These are phyloP conservation scores for Curvularia spicifera DNA, from an alignment of 2,329 filamentous ascomycete species.

Conservation along the genomic window DNA sequence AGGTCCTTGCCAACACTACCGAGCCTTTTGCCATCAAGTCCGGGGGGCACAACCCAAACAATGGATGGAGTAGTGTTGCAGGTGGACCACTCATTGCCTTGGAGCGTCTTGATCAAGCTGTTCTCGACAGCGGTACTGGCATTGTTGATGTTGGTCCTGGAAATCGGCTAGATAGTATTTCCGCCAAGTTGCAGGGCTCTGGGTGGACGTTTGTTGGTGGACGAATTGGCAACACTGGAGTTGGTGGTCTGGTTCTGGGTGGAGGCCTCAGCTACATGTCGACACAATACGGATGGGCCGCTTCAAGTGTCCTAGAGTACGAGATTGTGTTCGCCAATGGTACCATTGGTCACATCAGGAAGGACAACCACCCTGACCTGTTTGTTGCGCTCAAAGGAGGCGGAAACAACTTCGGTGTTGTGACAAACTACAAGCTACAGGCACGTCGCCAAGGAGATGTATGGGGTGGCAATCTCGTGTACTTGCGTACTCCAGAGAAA, in stretches of 20 bases:
- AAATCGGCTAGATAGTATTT: slow-evolving; percentile 44
- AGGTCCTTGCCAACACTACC: slow-evolving; percentile 51
- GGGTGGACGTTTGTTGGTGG: slow-evolving; percentile 54
- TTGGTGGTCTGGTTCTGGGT: slow-evolving; percentile 57
- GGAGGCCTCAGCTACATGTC: slow-evolving; percentile 48
- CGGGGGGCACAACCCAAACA: slow-evolving; percentile 58
- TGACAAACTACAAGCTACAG: slow-evolving; percentile 42
- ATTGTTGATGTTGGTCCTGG: slow-evolving; percentile 43
- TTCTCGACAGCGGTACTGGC: slow-evolving; percentile 30
- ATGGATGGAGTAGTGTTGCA: slow-evolving; percentile 55
- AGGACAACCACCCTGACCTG: slow-evolving; percentile 40
- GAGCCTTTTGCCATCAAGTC: slow-evolving; percentile 49
- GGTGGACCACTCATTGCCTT: slow-evolving; percentile 55
- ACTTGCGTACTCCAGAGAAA: slow-evolving; percentile 47
- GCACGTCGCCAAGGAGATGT: slow-evolving; percentile 38
- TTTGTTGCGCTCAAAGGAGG: slow-evolving; percentile 50
- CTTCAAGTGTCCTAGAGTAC: slow-evolving; percentile 51
- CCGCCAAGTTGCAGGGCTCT: slow-evolving; percentile 48
- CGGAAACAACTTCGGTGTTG: slow-evolving; percentile 50
- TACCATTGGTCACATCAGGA: slow-evolving; percentile 38
- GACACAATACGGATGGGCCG: slow-evolving; percentile 56
- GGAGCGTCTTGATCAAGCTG: slow-evolving; percentile 36
- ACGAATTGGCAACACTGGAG: slow-evolving; percentile 56
- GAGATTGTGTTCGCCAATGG: slow-evolving; percentile 58
- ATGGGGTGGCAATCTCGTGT: slow-evolving; percentile 58